phyloP scores from a whole-genome alignment of 495 filamentous ascomycete genomes.

The Penicillium herquei region DNA sequence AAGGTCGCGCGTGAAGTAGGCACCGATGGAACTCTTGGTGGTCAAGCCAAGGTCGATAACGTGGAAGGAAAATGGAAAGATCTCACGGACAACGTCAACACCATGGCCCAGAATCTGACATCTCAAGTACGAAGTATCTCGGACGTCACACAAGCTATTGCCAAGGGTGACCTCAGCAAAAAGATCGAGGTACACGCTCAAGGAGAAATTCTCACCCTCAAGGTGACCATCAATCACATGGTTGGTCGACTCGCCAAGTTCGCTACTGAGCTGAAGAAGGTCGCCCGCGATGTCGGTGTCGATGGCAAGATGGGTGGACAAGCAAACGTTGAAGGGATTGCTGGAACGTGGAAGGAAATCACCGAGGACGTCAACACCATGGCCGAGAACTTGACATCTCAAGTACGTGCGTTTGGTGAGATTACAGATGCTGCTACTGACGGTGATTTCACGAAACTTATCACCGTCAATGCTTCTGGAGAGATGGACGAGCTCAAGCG shows the following conservation, averaged over 20 bases:
- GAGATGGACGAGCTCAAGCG: conserved; percentile 99
- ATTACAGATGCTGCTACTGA: conserved; percentile 97
- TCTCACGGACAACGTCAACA: conserved; percentile 83
- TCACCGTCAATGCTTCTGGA: conserved; percentile 96
- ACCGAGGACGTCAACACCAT: conserved; percentile 98
- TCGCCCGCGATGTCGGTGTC: conserved; percentile 95
- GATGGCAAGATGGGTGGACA: conserved; percentile 99
- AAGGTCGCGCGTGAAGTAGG: conserved; percentile 98
- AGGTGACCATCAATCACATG: conserved; percentile 99
- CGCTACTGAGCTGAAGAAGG: conserved; percentile 94
- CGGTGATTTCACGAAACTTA: conserved; percentile 93
- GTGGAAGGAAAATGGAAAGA: conserved; percentile 99
- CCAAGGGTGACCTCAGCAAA: conserved; percentile 88
- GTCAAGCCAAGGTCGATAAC: conserved; percentile 93
- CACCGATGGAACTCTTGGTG: conserved; percentile 92
- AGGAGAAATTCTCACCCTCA: conserved; percentile 89
- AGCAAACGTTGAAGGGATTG: conserved; percentile 90
- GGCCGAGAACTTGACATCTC: conserved; percentile 95
- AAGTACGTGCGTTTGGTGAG: conserved; percentile 96
- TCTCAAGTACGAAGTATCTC: conserved; percentile 95
- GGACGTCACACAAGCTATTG: conserved; percentile 95
- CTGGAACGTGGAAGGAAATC: conserved; percentile 97
- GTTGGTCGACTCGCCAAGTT: conserved; percentile 93
- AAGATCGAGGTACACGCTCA: conserved; percentile 96
- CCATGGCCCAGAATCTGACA: conserved; percentile 95